A percentile compares a stretch with the other conserved stretches of the same genome.
phyloP scores from a whole-genome alignment of 257 asterid genomes.

The Jaltomata sinuosa region DNA sequence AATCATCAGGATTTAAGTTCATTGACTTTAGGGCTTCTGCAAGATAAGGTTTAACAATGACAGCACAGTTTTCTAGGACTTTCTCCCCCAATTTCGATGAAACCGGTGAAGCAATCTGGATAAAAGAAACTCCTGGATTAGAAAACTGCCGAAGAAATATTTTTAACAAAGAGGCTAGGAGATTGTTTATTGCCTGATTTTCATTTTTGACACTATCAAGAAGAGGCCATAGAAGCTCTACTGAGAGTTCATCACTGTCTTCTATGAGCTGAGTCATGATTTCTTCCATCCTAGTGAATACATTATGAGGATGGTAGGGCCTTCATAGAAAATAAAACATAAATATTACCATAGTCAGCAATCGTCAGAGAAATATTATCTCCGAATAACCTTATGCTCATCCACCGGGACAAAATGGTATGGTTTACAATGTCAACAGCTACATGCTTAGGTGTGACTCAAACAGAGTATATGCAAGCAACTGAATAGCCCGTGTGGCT shows the following conservation, averaged over 20 bases:
- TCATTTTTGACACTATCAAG: slow-evolving; percentile 18
- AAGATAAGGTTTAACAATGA: slow-evolving; percentile 25
- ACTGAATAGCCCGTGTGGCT: neutral
- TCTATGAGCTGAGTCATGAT: slow-evolving; percentile 26
- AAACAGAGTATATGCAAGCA: neutral
- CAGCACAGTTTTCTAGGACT: slow-evolving; percentile 38
- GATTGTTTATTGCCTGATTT: slow-evolving; percentile 16
- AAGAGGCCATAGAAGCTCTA: slow-evolving; percentile 27
- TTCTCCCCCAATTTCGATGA: slow-evolving; percentile 49
- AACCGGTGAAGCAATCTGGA: slow-evolving; percentile 33
- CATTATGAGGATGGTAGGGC: slow-evolving; percentile 14
- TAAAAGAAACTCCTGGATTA: slow-evolving; percentile 6
- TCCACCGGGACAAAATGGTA: neutral
- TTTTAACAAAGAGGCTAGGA: neutral
- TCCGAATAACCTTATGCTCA: neutral
- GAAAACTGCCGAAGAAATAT: neutral
- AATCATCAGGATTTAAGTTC: slow-evolving; percentile 31
- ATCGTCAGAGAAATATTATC: neutral
- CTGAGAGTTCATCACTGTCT: slow-evolving; percentile 28
- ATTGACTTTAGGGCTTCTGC: slow-evolving; percentile 24
- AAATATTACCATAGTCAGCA: neutral
- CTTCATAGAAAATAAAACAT: slow-evolving; percentile 20
- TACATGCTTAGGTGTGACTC: neutral
- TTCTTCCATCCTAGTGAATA: slow-evolving; percentile 20
- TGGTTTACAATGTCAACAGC: neutral